Base-by-base conservation (phyloP, 495 filamentous ascomycete species). In the Darksidea phi region DNA sequence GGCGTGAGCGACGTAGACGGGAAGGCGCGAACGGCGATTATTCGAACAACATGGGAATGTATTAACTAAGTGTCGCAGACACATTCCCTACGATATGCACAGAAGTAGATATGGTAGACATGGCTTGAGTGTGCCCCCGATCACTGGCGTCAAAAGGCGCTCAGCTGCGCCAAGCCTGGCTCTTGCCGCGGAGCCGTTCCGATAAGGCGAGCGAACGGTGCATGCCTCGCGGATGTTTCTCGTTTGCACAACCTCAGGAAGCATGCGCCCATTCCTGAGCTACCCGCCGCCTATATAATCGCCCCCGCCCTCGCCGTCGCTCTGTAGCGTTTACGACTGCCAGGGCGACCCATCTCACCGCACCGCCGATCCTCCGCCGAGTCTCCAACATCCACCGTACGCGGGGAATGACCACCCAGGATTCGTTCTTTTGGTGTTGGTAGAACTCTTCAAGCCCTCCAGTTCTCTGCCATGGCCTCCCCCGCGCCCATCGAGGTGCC, bases 161-260 rank as follows among this genome's bases (percentile, higher is more conserved):
- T 10, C 28, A 32, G n/a, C 28, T 32, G 10, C 4, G 28, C 28
- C 28, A 3, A 32, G 28, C 28, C 4, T 32, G 28, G 28, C 28
- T 4, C 28, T 32, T 32, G 28, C 28, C 28, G 3, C 28, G 28
- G 28, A 32, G 28, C 4, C 4, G 4, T 32, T 32, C 28, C 28
- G 57, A 32, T 26, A 48, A 43, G 41, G 41, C 41, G 20, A 21
- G 41, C 41, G 41, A 13, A 45, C 41, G 15, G 3, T 47, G 56
- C 57, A 60, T 60, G 57, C 57, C 57, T 34, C 46, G n/a, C n/a
- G 42, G 36, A 62, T 62, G 59, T 62, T 54, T 62, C 50, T 48
- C 50, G 7, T 55, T 55, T 62, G 59, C 59, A 54, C 50, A 48
- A 55, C 50, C 36, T 26, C 23, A 17, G 32, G 25, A 28, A 55